phyloP scores from a whole-genome alignment of 2,329 filamentous ascomycete species.

The Leptographium lundbergii region DNA sequence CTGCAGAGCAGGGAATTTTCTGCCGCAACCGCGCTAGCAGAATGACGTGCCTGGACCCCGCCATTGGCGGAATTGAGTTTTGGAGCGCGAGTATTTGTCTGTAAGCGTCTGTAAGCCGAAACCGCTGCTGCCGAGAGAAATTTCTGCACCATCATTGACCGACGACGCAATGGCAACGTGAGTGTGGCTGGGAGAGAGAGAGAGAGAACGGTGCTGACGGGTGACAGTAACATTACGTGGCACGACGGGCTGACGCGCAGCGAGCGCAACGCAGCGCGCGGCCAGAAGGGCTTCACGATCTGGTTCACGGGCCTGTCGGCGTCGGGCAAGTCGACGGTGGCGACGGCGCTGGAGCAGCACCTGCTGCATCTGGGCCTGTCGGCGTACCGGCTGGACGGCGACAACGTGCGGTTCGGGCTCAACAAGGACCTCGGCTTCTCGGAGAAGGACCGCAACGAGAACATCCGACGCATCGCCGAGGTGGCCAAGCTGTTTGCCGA shows the following conservation, averaged over 20 bases:
- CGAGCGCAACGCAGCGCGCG: conserved; percentile 62
- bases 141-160: background rate
- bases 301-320: conserved; percentile 97
- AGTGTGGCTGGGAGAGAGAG: background rate
- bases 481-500: conserved; percentile 95
- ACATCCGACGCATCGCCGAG: conserved; percentile 93
- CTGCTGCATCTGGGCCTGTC: conserved; percentile 72
- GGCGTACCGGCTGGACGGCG: conserved; percentile 90
- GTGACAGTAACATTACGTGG: conserved; percentile 74
- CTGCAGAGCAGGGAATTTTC: background rate
- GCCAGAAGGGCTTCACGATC: conserved; percentile 84
- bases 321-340: conserved; percentile 94
- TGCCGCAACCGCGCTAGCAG: background rate
- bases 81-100: background rate
- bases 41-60: background rate
- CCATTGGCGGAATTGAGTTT: background rate
- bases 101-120: background rate
- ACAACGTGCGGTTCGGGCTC: conserved; percentile 95
- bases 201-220: background rate
- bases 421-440: conserved; percentile 97
- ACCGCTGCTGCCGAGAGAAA: background rate
- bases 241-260: conserved; percentile 67
- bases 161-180: conserved; percentile 6
- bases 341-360: conserved; percentile 92
- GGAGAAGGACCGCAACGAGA: conserved; percentile 89